These are phyloP conservation scores for Scleroderma citrinum DNA, from an alignment of 768 basidiomycete genomes.

Conservation along the genomic window DNA sequence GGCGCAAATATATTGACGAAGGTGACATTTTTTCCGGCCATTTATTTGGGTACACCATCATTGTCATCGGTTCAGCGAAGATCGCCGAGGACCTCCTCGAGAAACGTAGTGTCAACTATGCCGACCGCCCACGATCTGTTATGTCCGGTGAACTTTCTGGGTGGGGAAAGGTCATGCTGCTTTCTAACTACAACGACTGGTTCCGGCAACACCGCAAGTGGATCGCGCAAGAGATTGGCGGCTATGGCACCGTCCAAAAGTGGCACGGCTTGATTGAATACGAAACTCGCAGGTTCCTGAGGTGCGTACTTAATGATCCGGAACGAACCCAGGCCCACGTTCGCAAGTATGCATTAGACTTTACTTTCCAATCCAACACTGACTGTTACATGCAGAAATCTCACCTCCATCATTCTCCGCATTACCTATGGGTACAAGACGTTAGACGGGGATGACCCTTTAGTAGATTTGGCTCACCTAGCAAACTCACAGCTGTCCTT, in stretches of 20 bases:
- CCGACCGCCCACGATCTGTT: constrained; percentile 20
- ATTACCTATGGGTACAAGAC: constrained; percentile 37
- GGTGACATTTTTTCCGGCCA: constrained; percentile 12
- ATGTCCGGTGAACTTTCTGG: constrained; percentile 17
- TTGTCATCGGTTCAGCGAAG: constrained; percentile 38
- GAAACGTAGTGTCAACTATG: constrained; percentile 38
- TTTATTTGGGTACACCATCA: constrained; percentile 27
- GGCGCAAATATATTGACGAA: background rate
- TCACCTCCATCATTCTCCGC: constrained; percentile 26
- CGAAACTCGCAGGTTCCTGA: constrained; percentile 12
- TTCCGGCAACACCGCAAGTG: constrained; percentile 15
- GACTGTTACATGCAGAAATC: background rate
- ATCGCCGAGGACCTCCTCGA: constrained; percentile 41
- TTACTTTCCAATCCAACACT: background rate
- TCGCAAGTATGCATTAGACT: constrained; percentile 8
- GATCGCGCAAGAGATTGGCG: constrained; percentile 13
- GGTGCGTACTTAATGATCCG: constrained; percentile 7
- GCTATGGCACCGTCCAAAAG: constrained; percentile 7
- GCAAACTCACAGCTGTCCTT: constrained; percentile 21
- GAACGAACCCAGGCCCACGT: constrained; percentile 5
- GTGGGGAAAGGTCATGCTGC: constrained; percentile 16
- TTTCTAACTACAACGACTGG: constrained; percentile 10
- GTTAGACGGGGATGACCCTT: constrained; percentile 30
- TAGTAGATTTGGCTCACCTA: constrained; percentile 24
- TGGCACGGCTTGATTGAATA: constrained; percentile 13